Evolutionary conservation across 805 yeast species (phyloP).

Genomic region (Kuraishia piskuri): DNA sequence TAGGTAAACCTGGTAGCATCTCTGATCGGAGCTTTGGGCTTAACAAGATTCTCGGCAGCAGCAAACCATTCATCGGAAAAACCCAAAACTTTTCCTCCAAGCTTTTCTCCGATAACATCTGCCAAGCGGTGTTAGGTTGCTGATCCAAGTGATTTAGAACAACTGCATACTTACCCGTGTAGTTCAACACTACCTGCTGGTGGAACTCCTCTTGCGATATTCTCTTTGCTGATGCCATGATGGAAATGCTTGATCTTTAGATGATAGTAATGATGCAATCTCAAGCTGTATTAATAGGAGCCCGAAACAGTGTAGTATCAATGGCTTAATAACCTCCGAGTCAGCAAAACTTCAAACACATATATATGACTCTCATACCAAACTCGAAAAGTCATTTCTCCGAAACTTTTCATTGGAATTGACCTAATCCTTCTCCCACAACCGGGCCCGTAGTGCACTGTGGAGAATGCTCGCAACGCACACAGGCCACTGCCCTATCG

Average conservation of each 20-base stretch:
- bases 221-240: constrained; percentile 7
- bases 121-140: constrained; percentile 12
- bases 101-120: constrained; percentile 77
- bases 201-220: constrained; percentile 32
- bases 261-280: neutral
- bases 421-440: no score
- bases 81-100: constrained; percentile 68
- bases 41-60: constrained; percentile 77
- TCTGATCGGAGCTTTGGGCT: constrained; percentile 72
- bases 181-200: constrained; percentile 36
- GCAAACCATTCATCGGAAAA: constrained; percentile 95
- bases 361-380: no score
- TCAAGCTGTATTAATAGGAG: no score
- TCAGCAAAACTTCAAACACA: no score
- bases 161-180: constrained; percentile 32
- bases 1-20: constrained; percentile 73
- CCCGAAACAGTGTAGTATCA: no score
- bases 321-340: no score
- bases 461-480: no score
- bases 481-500: neutral
- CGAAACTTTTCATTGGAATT: no score
- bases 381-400: no score
- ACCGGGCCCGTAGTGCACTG: no score
- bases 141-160: no score
- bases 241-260: no score